Evolutionary conservation across 495 filamentous ascomycete genomes (phyloP).

Genomic region (Delitschia confertaspora): DNA sequence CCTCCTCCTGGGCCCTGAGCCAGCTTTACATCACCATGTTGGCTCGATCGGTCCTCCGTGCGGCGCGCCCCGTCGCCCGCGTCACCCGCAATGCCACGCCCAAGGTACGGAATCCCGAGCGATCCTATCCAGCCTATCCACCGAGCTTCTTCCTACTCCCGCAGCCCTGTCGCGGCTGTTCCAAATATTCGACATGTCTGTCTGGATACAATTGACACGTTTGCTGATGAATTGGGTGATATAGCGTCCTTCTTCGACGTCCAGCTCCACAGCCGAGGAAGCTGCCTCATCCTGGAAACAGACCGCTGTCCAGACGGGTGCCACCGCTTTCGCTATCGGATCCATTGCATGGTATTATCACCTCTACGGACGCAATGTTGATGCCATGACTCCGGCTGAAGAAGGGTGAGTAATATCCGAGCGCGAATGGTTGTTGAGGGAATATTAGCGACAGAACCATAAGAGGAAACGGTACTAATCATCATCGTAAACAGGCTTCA

Average conservation of each 20-base stretch:
- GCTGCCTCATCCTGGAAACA: conserved; percentile 52
- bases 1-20: conserved; percentile 17
- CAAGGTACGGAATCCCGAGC: conserved; percentile 45
- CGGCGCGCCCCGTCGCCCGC: conserved; percentile 66
- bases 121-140: conserved; percentile 19
- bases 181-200: conserved; percentile 3
- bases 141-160: conserved; percentile 21
- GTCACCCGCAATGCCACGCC: conserved; percentile 51
- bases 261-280: conserved; percentile 44
- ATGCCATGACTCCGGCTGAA: conserved; percentile 87
- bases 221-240: conserved; percentile 27
- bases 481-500: conserved; percentile 58
- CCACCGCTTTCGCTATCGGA: conserved; percentile 76
- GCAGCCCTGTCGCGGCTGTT: conserved; percentile 25
- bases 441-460: background rate
- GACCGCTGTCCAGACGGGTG: conserved; percentile 71
- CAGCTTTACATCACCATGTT: conserved; percentile 55
- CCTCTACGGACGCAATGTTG: conserved; percentile 76
- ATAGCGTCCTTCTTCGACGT: conserved; percentile 57
- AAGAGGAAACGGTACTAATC: conserved; percentile 4
- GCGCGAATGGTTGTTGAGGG: background rate
- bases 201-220: conserved; percentile 7
- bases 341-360: conserved; percentile 93
- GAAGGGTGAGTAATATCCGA: conserved; percentile 61
- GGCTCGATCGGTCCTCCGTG: conserved; percentile 73